Conservation (phyloP, 2,329 filamentous ascomycete genomes). For the Paecilomyces sp. region DNA sequence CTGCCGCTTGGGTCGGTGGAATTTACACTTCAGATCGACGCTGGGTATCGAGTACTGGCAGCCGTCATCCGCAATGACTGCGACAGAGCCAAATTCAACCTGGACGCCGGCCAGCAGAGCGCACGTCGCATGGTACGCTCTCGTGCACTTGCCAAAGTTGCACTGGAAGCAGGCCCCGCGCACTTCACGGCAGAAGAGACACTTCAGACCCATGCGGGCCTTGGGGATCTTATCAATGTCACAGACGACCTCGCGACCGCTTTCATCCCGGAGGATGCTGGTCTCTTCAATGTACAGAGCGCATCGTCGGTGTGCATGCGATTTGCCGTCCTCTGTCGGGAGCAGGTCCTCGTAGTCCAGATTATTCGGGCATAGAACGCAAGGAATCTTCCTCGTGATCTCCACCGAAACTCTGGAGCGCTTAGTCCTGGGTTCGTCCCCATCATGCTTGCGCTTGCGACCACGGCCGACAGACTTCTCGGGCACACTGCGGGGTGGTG, state of each 20-base stretch:
- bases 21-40: slow-evolving; percentile 89
- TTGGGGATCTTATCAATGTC: slow-evolving; percentile 79
- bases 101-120: slow-evolving; percentile 87
- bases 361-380: slow-evolving; percentile 87
- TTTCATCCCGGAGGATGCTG: slow-evolving; percentile 65
- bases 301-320: slow-evolving; percentile 75
- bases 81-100: slow-evolving; percentile 77
- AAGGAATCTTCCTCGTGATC: slow-evolving; percentile 66
- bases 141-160: slow-evolving; percentile 85
- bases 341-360: slow-evolving; percentile 75
- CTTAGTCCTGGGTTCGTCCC: slow-evolving; percentile 59
- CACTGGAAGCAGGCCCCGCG: slow-evolving; percentile 97
- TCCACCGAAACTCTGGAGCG: slow-evolving; percentile 71
- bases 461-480: slow-evolving; percentile 56
- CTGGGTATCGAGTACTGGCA: slow-evolving; percentile 87
- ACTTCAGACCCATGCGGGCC: slow-evolving; percentile 83
- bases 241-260: slow-evolving; percentile 63
- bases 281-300: slow-evolving; percentile 90
- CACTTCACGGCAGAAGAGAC: slow-evolving; percentile 88
- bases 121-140: slow-evolving; percentile 92
- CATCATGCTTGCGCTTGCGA: slow-evolving; percentile 63
- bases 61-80: slow-evolving; percentile 82
- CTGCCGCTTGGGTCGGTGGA: slow-evolving; percentile 82
- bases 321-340: slow-evolving; percentile 77
- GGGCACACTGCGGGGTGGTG: slow-evolving; percentile 67